Percentiles rank a stretch among this genome's conserved stretches.
Evolutionary conservation across 805 yeast species (phyloP).

Genomic region (Kazachstania viticola): DNA sequence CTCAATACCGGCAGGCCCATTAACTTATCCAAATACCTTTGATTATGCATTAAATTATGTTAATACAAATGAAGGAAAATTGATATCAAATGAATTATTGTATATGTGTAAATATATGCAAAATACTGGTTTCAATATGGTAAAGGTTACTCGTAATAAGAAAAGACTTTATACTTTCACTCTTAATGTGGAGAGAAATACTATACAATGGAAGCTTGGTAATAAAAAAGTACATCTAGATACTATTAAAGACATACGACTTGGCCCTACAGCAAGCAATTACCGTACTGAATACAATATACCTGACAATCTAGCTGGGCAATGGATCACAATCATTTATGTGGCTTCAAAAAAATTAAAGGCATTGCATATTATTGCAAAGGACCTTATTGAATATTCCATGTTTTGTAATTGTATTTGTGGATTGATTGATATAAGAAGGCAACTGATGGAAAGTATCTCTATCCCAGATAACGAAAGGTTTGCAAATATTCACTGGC

Average conservation of each 20-base stretch:
- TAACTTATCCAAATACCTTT: conserved; percentile 15
- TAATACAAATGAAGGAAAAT: neutral
- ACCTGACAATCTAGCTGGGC: conserved; percentile 46
- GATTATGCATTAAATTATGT: conserved; percentile 8
- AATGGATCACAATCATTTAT: conserved; percentile 79
- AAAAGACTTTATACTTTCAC: conserved; percentile 14
- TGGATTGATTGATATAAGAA: conserved; percentile 44
- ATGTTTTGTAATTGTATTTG: conserved; percentile 43
- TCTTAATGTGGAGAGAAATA: conserved; percentile 11
- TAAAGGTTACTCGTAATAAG: conserved; percentile 23
- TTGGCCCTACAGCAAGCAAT: conserved; percentile 64
- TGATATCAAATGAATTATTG: neutral
- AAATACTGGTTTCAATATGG: conserved; percentile 14
- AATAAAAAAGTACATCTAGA: conserved; percentile 20
- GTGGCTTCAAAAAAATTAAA: conserved; percentile 53
- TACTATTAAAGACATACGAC: conserved; percentile 26
- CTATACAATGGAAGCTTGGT: conserved; percentile 21
- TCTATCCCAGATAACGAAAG: conserved; percentile 47
- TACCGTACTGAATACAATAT: conserved; percentile 79
- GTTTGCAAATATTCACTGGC: conserved; percentile 59
- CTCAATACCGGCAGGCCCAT: too few relatives aligned
- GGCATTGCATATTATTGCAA: conserved; percentile 69
- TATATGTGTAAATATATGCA: conserved; percentile 4
- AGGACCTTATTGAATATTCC: conserved; percentile 39
- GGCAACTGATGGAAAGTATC: conserved; percentile 50